Conservation (phyloP, 2,329 filamentous ascomycete genomes). For the Penicillium sp. region DNA sequence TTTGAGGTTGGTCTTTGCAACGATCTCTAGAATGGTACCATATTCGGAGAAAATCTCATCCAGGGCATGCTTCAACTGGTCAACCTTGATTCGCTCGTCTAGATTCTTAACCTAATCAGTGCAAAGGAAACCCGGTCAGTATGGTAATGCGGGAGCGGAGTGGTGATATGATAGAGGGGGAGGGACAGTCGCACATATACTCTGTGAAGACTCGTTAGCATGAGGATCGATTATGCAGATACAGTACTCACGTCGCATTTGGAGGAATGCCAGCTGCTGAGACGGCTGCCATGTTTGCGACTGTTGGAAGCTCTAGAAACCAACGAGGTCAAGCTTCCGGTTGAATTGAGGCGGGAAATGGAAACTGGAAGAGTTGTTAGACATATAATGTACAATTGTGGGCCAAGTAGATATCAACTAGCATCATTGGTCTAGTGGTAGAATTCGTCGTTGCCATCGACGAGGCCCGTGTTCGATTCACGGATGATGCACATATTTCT, state of each 20-base stretch:
- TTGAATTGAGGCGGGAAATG: not conserved
- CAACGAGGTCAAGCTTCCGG: slow-evolving; percentile 18
- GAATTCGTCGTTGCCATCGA: slow-evolving; percentile 48
- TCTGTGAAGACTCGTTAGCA: slow-evolving; percentile 27
- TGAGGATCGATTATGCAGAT: not conserved
- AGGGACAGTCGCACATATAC: slow-evolving; percentile 39
- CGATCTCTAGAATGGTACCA: slow-evolving; percentile 77
- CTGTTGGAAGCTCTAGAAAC: slow-evolving; percentile 21
- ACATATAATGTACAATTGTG: fast-evolving
- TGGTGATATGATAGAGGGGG: slow-evolving; percentile 10
- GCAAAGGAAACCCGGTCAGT: slow-evolving; percentile 10
- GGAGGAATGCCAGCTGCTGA: slow-evolving; percentile 31
- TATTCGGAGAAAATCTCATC: slow-evolving; percentile 81
- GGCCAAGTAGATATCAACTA: slow-evolving; percentile 1
- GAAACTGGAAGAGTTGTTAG: not conserved
- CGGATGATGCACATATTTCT: slow-evolving; percentile 8
- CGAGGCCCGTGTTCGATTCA: slow-evolving; percentile 48
- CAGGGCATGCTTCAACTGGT: slow-evolving; percentile 70
- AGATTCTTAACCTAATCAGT: slow-evolving; percentile 66
- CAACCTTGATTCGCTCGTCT: slow-evolving; percentile 85
- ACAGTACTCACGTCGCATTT: slow-evolving; percentile 40
- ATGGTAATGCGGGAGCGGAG: slow-evolving; percentile 10
- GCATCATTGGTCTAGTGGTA: slow-evolving; percentile 48
- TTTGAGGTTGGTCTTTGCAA: slow-evolving; percentile 85
- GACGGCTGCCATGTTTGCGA: slow-evolving; percentile 39